Percentiles rank a stretch among this genome's conserved stretches.
Conservation (phyloP, 2,329 filamentous ascomycete genomes). For the Botrytis cinerea region DNA sequence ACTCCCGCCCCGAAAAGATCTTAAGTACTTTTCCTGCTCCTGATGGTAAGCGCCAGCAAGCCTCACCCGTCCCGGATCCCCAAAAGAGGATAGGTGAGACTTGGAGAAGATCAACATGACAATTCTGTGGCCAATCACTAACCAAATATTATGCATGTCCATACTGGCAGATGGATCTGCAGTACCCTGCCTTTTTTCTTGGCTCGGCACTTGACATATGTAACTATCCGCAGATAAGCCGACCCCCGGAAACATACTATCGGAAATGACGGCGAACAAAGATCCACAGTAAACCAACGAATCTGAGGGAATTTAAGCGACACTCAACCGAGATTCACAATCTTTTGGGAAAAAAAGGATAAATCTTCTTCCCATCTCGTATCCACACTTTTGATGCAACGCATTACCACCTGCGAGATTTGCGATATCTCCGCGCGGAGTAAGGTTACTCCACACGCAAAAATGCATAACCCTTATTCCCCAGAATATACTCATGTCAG, state of each 20-base stretch:
- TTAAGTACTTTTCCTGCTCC: background rate
- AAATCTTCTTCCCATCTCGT: slow-evolving; percentile 17
- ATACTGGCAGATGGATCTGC: background rate
- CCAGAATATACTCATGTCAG: background rate
- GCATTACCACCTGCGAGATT: slow-evolving; percentile 2
- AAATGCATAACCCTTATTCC: slow-evolving; percentile 10
- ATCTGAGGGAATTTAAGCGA: background rate
- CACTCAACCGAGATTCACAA: background rate
- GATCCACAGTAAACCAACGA: background rate
- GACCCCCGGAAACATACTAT: background rate
- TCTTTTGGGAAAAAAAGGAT: background rate
- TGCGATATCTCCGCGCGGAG: slow-evolving; percentile 12
- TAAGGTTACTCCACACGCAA: slow-evolving; percentile 13
- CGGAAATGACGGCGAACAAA: background rate
- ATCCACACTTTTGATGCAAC: background rate
- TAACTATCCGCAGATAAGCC: background rate
- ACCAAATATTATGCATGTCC: background rate
- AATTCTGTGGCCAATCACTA: background rate
- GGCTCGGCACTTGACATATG: background rate
- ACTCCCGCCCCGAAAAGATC: background rate
- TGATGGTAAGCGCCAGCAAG: background rate
- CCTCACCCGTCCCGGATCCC: background rate
- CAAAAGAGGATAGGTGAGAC: background rate
- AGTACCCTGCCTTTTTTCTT: background rate
- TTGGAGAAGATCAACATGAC: background rate